Conservation (phyloP, 495 filamentous ascomycete genomes). For the Oidiodendron maius region DNA sequence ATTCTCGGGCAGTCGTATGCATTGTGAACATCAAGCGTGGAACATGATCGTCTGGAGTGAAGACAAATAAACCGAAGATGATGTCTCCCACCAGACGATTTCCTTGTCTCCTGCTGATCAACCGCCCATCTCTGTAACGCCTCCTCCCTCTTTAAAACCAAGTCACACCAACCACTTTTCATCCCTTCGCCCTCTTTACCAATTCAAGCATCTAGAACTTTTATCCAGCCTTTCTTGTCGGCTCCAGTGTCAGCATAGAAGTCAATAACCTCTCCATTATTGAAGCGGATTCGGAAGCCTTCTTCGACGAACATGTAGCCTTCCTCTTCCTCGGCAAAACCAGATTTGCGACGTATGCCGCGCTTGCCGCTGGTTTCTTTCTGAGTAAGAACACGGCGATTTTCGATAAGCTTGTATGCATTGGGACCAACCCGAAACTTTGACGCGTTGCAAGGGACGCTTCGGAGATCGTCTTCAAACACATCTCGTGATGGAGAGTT, state of each 20-base stretch:
- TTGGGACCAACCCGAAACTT: too few relatives aligned
- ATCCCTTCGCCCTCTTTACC: slow-evolving; percentile 33
- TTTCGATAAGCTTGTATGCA: slow-evolving; percentile 90
- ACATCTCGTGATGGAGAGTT: too few relatives aligned
- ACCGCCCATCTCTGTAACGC: slow-evolving; percentile 6
- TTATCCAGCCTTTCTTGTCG: slow-evolving; percentile 93
- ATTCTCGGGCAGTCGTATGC: too few relatives aligned
- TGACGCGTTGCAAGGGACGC: too few relatives aligned
- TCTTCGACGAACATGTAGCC: slow-evolving; percentile 99
- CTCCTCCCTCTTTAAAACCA: slow-evolving; percentile 64
- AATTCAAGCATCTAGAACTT: slow-evolving; percentile 52
- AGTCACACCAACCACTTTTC: slow-evolving; percentile 70
- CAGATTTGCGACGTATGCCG: slow-evolving; percentile 80
- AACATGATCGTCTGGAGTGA: too few relatives aligned
- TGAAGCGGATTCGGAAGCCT: slow-evolving; percentile 96
- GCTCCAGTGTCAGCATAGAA: slow-evolving; percentile 88
- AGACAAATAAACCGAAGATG: too few relatives aligned
- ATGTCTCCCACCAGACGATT: too few relatives aligned
- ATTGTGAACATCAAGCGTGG: too few relatives aligned
- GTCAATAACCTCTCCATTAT: slow-evolving; percentile 95
- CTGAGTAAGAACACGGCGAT: slow-evolving; percentile 72
- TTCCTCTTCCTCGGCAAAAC: slow-evolving; percentile 96
- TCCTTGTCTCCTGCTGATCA: too few relatives aligned
- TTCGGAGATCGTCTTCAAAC: too few relatives aligned
- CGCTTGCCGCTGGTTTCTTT: slow-evolving; percentile 68